Conservation (phyloP, 441 rosid genomes). For the Bocquillonia castaneifolia region DNA sequence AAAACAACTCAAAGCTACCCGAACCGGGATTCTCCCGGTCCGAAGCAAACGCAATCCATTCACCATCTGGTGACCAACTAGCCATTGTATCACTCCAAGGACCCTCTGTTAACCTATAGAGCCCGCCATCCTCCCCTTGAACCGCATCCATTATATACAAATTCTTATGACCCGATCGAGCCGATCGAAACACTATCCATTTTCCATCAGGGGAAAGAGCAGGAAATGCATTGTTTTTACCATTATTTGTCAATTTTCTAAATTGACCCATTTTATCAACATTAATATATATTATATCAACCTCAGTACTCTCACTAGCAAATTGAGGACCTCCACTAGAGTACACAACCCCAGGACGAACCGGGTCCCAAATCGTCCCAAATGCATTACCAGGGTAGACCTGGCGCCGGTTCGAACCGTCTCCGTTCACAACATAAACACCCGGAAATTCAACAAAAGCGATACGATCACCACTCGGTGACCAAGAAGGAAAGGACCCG, state of each 20-base stretch:
- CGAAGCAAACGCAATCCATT: constrained; percentile 78
- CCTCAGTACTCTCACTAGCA: constrained; percentile 55
- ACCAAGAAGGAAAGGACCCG: constrained; percentile 85
- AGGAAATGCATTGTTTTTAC: constrained; percentile 80
- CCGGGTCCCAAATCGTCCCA: constrained; percentile 74
- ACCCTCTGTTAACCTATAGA: constrained; percentile 56
- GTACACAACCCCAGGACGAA: constrained; percentile 54
- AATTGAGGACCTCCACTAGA: constrained; percentile 69
- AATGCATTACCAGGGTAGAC: constrained; percentile 52
- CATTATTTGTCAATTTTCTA: constrained; percentile 55
- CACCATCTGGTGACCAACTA: constrained; percentile 70
- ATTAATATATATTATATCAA: constrained; percentile 58
- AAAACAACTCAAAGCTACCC: constrained; percentile 60
- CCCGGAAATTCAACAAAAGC: constrained; percentile 76
- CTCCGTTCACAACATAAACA: constrained; percentile 64
- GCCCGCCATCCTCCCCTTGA: constrained; percentile 55
- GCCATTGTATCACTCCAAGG: constrained; percentile 84
- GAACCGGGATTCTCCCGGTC: constrained; percentile 64
- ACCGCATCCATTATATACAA: constrained; percentile 70
- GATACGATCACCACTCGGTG: constrained; percentile 62
- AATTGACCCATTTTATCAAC: constrained; percentile 36
- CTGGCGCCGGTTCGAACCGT: constrained; percentile 57
- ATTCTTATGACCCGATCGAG: constrained; percentile 73
- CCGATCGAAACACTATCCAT: constrained; percentile 68
- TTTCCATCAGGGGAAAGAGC: constrained; percentile 77